phyloP scores from a whole-genome alignment of 2,329 filamentous ascomycete species.

The Bisporella sp. region DNA sequence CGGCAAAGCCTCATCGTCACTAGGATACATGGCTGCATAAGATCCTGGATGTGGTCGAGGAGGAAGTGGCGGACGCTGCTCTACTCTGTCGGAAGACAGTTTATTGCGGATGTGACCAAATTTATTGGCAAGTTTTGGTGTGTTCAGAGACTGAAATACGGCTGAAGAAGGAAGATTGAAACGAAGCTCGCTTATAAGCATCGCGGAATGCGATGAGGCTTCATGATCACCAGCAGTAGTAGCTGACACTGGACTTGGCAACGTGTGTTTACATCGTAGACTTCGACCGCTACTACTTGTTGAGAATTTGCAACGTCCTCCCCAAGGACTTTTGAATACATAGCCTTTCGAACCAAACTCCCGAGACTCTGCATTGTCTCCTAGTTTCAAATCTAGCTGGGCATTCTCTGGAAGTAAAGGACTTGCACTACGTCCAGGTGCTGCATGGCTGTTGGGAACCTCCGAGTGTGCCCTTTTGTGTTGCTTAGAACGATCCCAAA shows the following conservation, averaged over 20 bases:
- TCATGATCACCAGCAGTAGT: constrained; percentile 9
- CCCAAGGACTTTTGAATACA: constrained; percentile 79
- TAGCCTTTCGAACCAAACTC: constrained; percentile 45
- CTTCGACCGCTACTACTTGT: constrained; percentile 71
- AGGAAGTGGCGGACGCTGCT: constrained; percentile 15
- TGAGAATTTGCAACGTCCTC: constrained; percentile 76
- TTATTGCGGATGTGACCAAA: constrained; percentile 24
- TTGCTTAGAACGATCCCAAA: constrained; percentile 20
- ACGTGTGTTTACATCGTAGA: constrained; percentile 67
- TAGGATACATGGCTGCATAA: constrained; percentile 17
- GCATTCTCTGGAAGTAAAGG: too few species aligned
- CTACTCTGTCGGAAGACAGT: constrained; percentile 20
- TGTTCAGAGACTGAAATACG: constrained; percentile 30
- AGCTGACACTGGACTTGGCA: constrained; percentile 38
- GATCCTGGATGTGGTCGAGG: constrained; percentile 16
- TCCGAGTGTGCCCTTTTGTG: constrained; percentile 22
- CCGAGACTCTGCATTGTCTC: too few species aligned
- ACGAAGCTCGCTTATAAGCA: constrained; percentile 68
- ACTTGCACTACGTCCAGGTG: constrained; percentile 7
- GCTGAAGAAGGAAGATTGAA: constrained; percentile 73
- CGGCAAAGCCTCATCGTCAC: constrained; percentile 20
- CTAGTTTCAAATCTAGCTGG: too few species aligned
- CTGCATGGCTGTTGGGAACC: constrained; percentile 10
- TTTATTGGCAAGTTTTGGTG: constrained; percentile 10
- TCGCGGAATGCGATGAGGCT: constrained; percentile 13